phyloP scores from a whole-genome alignment of 306 rosid genomes.

The Mucuna pruriens region DNA sequence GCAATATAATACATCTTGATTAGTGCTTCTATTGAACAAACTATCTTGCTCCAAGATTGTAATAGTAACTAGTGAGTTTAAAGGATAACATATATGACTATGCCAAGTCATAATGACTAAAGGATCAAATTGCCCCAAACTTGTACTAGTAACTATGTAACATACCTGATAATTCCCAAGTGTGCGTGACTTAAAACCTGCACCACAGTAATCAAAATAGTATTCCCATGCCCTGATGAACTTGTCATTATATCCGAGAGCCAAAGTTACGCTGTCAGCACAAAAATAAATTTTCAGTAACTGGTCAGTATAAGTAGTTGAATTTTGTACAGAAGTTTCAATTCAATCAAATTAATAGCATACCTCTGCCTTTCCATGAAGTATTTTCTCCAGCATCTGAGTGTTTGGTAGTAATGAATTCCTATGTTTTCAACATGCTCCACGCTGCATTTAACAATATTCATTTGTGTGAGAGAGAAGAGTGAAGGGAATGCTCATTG shows the following conservation, averaged over 20 bases:
- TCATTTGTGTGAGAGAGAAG: background rate
- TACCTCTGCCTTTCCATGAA: constrained; percentile 69
- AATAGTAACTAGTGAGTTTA: too few relatives aligned
- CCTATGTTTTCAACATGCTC: constrained; percentile 81
- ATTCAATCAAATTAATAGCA: background rate
- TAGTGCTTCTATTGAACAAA: background rate
- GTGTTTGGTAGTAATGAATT: constrained; percentile 81
- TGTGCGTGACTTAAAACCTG: constrained; percentile 74
- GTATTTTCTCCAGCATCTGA: constrained; percentile 77
- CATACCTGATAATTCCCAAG: constrained; percentile 81
- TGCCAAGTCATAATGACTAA: background rate
- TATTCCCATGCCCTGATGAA: constrained; percentile 89
- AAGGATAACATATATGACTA: too few relatives aligned
- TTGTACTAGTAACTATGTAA: background rate
- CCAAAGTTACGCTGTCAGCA: constrained; percentile 56
- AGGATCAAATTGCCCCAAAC: constrained; percentile 4
- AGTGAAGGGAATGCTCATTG: background rate
- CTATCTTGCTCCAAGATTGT: too few relatives aligned
- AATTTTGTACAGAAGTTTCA: background rate
- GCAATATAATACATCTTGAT: background rate
- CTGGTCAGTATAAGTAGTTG: background rate
- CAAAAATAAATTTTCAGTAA: background rate
- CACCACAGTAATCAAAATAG: constrained; percentile 78
- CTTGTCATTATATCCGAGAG: constrained; percentile 66
- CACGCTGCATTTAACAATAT: constrained; percentile 51